A percentile compares a stretch with the other conserved stretches of the same genome.
Conservation (phyloP, 2,329 filamentous ascomycete species). For the Pyrenophora graminea region DNA sequence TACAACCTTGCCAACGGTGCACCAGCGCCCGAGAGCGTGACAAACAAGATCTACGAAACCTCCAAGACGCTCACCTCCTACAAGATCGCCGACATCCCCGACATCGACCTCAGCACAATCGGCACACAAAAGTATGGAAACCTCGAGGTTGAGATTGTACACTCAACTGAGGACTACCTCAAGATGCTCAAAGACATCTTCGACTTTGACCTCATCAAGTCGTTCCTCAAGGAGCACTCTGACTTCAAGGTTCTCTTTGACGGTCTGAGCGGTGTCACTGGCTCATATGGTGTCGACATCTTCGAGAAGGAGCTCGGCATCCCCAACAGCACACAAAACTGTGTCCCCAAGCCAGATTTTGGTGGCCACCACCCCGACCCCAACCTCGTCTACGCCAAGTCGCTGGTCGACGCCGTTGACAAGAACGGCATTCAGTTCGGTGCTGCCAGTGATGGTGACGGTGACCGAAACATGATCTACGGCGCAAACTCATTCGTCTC, state of each 20-base stretch:
- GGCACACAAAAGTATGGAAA: slow-evolving; percentile 82
- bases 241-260: slow-evolving; percentile 99
- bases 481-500: slow-evolving; percentile 95
- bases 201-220: slow-evolving; percentile 94
- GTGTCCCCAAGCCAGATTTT: slow-evolving; percentile 89
- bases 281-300: slow-evolving; percentile 91
- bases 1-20: slow-evolving; percentile 98
- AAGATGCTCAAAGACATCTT: slow-evolving; percentile 98
- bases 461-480: slow-evolving; percentile 99
- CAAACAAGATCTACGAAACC: slow-evolving; percentile 94
- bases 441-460: slow-evolving; percentile 93
- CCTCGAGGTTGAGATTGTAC: slow-evolving; percentile 92
- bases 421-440: slow-evolving; percentile 92
- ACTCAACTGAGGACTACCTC: slow-evolving; percentile 90
- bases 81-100: slow-evolving; percentile 85
- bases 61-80: slow-evolving; percentile 90
- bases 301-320: slow-evolving; percentile 93
- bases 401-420: slow-evolving; percentile 90
- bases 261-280: slow-evolving; percentile 90
- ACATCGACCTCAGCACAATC: slow-evolving; percentile 81
- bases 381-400: slow-evolving; percentile 95
- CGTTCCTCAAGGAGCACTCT: slow-evolving; percentile 82
- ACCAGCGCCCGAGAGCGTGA: slow-evolving; percentile 92
- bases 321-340: slow-evolving; percentile 84
- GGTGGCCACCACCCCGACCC: slow-evolving; percentile 96